Base-by-base conservation (phyloP, 805 yeast species). In the Starmerella powellii region DNA sequence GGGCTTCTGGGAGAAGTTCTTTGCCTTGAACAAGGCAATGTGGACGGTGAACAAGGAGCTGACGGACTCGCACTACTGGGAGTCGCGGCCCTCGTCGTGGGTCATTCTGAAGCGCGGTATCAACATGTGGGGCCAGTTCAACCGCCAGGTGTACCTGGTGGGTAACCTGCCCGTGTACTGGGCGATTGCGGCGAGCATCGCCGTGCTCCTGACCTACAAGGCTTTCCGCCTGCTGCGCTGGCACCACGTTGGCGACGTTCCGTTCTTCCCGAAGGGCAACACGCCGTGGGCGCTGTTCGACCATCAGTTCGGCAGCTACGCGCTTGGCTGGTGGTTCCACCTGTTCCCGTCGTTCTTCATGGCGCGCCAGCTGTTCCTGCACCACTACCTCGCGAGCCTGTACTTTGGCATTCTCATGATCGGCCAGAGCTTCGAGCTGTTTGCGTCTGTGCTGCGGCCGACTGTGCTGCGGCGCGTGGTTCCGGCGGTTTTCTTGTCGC, bases 321-420 rank as follows among this genome's bases (percentile, higher is more conserved):
- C 71, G 15, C 45, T 72, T 2, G 91, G 84, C 1, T 82, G 76
- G 72, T 46, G 66, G 1, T 24, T 76, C 18, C 78, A 78, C 52
- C 72, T 66, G 47, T 48, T 70, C 32, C 88, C 91, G 16, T 76
- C 71, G 47, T 64, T 71, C 55, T 65, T 87, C 45, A 87, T 87
- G 97, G 86, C 78, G 19, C 77, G 97, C 65, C 96, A 87, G 65
- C 63, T 87, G 63, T 87, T 88, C 67, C 67, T 87, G 59, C 97
- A 87, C 62, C 97, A 87, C 63, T 88, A 88, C 62, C 65, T 91
- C 52, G 96, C 95, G 43, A 84, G 97, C 2, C 72, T 84, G 40
- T 91, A 85, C 65, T 91, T 91, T 63, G 91, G 85, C 36, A 68
- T 83, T 41, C 67, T 84, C 49, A 83, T 80, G 2, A 65, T 84